phyloP scores from a whole-genome alignment of 164 flowering plant species.

The Vitis amurensis region DNA sequence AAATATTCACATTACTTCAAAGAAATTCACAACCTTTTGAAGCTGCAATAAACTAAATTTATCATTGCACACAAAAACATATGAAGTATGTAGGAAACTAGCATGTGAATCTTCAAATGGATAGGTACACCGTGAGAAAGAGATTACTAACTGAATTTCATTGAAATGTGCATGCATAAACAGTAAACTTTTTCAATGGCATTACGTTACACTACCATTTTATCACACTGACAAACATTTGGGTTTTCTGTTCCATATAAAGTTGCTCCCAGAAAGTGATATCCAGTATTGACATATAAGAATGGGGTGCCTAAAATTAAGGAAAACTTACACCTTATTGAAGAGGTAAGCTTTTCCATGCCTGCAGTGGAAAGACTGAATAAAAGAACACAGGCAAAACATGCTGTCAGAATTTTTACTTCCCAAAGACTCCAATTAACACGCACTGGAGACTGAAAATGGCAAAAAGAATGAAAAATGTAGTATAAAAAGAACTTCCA shows the following conservation, averaged over 20 bases:
- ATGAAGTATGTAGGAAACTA: too few species aligned
- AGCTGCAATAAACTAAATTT: too few species aligned
- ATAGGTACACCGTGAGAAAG: too few species aligned
- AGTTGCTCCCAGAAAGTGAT: not conserved
- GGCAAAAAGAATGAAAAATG: not conserved
- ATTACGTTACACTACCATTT: not conserved
- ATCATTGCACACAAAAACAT: too few species aligned
- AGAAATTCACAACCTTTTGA: too few species aligned
- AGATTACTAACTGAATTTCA: too few species aligned
- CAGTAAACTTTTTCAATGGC: too few species aligned
- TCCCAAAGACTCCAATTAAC: conserved; percentile 7
- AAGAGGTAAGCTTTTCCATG: conserved; percentile 82
- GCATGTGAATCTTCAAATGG: too few species aligned
- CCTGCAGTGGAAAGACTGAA: conserved; percentile 67
- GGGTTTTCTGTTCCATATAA: not conserved
- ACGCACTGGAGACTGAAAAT: conserved; percentile 3
- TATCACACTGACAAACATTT: too few species aligned
- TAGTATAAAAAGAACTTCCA: not conserved
- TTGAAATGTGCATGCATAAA: too few species aligned
- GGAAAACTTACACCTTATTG: conserved; percentile 69
- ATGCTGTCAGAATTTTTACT: conserved; percentile 35
- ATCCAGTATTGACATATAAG: not conserved
- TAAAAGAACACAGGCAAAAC: conserved; percentile 23
- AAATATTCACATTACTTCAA: too few species aligned
- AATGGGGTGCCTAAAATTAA: conserved; percentile 18